Evolutionary conservation across 495 filamentous ascomycete species (phyloP).

Genomic region (Penicillium silybi): DNA sequence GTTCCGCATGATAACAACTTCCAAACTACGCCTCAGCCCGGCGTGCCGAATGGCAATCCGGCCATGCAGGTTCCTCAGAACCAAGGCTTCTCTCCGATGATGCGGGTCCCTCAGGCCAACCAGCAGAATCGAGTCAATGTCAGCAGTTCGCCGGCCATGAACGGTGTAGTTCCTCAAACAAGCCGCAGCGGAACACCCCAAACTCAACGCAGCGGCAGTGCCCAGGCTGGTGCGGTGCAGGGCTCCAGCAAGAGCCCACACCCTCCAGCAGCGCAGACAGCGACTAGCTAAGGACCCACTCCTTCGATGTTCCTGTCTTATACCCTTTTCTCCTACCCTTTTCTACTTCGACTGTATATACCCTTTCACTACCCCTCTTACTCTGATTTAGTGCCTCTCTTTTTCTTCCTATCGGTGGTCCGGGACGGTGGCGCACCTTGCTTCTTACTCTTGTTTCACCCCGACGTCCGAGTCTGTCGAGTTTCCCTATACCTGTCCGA

Average conservation of each 20-base stretch:
- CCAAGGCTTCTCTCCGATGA: constrained; percentile 69
- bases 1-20: constrained; percentile 40
- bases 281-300: constrained; percentile 23
- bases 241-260: constrained; percentile 43
- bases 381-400: constrained; percentile 22
- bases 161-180: constrained; percentile 34
- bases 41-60: constrained; percentile 30
- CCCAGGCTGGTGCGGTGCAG: constrained; percentile 34
- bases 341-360: constrained; percentile 39
- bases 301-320: not conserved
- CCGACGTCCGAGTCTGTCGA: constrained; percentile 7
- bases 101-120: constrained; percentile 61
- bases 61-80: constrained; percentile 47
- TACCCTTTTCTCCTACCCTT: constrained; percentile 3
- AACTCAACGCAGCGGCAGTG: constrained; percentile 45
- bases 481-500: constrained; percentile 7
- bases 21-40: constrained; percentile 30
- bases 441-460: constrained; percentile 8
- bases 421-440: constrained; percentile 19
- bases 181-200: constrained; percentile 50
- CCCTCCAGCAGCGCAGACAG: constrained; percentile 42
- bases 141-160: constrained; percentile 39
- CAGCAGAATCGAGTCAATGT: constrained; percentile 41
- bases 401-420: constrained; percentile 12
- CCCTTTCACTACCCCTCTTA: constrained; percentile 20